Evolutionary conservation across 2,329 filamentous ascomycete genomes (phyloP).

Genomic region (Dothistroma pini): DNA sequence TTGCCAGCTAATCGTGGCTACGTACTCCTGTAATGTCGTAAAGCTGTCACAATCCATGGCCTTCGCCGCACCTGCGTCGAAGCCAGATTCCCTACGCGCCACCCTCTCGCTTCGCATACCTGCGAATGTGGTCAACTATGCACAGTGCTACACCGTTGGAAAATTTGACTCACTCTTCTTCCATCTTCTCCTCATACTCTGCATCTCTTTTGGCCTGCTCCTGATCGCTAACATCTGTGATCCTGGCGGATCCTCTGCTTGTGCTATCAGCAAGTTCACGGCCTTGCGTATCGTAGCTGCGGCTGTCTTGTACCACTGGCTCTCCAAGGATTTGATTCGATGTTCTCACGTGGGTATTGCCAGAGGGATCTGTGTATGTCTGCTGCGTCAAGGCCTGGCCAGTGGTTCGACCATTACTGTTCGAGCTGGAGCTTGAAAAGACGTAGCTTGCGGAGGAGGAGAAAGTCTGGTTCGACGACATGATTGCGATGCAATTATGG

Average conservation of each 20-base stretch:
- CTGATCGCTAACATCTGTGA: slow-evolving; percentile 31
- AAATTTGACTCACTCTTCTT: slow-evolving; percentile 27
- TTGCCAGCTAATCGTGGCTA: slow-evolving; percentile 24
- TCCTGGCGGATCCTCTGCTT: slow-evolving; percentile 12
- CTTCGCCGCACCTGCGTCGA: not conserved
- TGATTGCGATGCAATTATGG: not conserved
- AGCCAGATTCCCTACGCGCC: slow-evolving; percentile 22
- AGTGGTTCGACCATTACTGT: slow-evolving; percentile 23
- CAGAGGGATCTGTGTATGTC: slow-evolving; percentile 26
- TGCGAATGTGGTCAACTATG: slow-evolving; percentile 11
- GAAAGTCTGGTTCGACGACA: slow-evolving; percentile 16
- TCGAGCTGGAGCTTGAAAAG: slow-evolving; percentile 25
- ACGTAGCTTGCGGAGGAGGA: slow-evolving; percentile 22
- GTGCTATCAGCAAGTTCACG: slow-evolving; percentile 25
- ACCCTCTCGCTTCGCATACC: slow-evolving; percentile 33
- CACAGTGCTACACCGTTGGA: not conserved
- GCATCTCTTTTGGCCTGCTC: slow-evolving; percentile 25
- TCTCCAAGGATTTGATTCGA: slow-evolving; percentile 32
- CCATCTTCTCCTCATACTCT: slow-evolving; percentile 30
- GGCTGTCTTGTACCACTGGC: slow-evolving; percentile 27
- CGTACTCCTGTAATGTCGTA: not conserved
- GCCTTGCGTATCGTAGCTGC: slow-evolving; percentile 32
- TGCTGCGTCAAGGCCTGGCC: slow-evolving; percentile 25
- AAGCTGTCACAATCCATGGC: not conserved
- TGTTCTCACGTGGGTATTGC: slow-evolving; percentile 28